Evolutionary conservation across 2,329 filamentous ascomycete species (phyloP).

Genomic region (Tolypocladium inflatum): DNA sequence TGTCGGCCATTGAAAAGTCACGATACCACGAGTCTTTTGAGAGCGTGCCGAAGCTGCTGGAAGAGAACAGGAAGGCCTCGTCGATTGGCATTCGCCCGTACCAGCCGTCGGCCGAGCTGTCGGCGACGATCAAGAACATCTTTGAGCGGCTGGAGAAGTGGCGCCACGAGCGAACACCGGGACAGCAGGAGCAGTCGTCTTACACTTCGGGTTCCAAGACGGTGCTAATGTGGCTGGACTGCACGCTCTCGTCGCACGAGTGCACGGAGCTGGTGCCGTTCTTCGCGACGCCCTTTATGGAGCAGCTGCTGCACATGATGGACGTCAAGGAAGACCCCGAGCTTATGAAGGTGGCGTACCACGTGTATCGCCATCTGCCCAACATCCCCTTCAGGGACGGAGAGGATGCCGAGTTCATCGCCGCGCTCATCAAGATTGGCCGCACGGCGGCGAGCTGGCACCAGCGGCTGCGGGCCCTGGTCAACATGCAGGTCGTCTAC

Average conservation of each 20-base stretch:
- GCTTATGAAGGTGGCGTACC: conserved; percentile 86
- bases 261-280: conserved; percentile 86
- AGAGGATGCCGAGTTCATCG: conserved; percentile 77
- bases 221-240: conserved; percentile 89
- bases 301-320: conserved; percentile 98
- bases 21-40: conserved; percentile 91
- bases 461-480: conserved; percentile 83
- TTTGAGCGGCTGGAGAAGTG: conserved; percentile 77
- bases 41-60: conserved; percentile 64
- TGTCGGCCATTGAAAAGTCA: conserved; percentile 82
- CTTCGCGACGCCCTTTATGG: conserved; percentile 83
- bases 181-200: conserved; percentile 84
- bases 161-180: conserved; percentile 74
- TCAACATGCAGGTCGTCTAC: conserved; percentile 98
- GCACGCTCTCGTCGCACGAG: conserved; percentile 81
- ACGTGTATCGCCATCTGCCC: conserved; percentile 91
- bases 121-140: conserved; percentile 59
- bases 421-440: conserved; percentile 79
- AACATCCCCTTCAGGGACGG: conserved; percentile 88
- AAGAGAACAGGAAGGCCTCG: conserved; percentile 68
- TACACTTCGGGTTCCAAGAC: conserved; percentile 97
- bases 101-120: conserved; percentile 64
- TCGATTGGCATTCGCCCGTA: conserved; percentile 83
- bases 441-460: conserved; percentile 84
- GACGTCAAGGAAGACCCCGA: conserved; percentile 98